Conservation (phyloP, 257 asterid genomes). For the Misopates orontium region DNA sequence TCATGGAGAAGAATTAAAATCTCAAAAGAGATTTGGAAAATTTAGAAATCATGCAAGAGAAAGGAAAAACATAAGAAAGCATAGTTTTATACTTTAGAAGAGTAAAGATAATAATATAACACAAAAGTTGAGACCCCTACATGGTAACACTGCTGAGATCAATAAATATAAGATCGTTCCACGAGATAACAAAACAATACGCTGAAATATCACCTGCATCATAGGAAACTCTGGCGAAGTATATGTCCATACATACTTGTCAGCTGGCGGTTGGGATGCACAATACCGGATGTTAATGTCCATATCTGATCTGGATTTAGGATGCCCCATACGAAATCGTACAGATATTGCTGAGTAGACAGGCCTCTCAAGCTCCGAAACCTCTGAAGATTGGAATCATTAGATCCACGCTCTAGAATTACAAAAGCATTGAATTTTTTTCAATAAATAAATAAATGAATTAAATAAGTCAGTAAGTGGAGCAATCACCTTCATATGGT, state of each 20-base stretch:
- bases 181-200: not conserved
- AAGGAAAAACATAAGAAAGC: too few relatives aligned
- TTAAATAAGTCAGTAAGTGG: not conserved
- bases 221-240: conserved; percentile 44
- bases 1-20: too few relatives aligned
- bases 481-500: conserved; percentile 54
- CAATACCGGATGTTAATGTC: conserved; percentile 20
- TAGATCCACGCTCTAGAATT: not conserved
- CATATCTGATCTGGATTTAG: conserved; percentile 30
- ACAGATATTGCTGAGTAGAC: conserved; percentile 66
- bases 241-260: conserved; percentile 51
- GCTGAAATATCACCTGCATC: conserved; percentile 39
- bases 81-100: too few relatives aligned
- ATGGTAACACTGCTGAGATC: too few relatives aligned
- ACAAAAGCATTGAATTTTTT: not conserved
- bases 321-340: conserved; percentile 55
- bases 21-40: too few relatives aligned
- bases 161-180: not conserved
- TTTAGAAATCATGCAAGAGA: too few relatives aligned
- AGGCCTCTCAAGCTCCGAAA: conserved; percentile 43
- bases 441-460: not conserved
- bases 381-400: conserved; percentile 30
- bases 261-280: conserved; percentile 37
- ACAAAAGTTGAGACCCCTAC: too few relatives aligned
- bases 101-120: too few relatives aligned